Evolutionary conservation across 192 early-diverging fungal species (phyloP), one percentile per base, ranked within the genome.

Genomic region (Piromyces sp.): DNA sequence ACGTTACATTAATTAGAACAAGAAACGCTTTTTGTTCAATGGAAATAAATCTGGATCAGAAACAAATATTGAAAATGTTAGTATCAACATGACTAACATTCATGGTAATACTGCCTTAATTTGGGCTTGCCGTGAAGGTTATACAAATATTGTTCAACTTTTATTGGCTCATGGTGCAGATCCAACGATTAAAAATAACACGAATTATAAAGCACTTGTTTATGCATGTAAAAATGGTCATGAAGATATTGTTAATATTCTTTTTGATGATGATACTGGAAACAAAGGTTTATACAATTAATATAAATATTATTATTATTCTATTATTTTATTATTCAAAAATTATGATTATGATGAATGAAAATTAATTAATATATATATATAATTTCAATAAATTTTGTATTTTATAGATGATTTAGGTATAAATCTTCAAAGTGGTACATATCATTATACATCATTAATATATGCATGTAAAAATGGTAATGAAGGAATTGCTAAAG

Each of bases 141-240:
- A 68, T 68, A 68, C 51, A 0, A n/a, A 11, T 68, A 68, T 68
- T n/a, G 51, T n/a, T n/a, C 22, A 68, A 68, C 51, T 68, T n/a
- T 68, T 68, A 68, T 68, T 68, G n/a, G 51, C 51, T n/a, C 85
- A 87, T 30, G 95, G 95, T 17, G 95, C 95, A 13, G 91, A 95
- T 82, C 85, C 91, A 17, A 85, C 81, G 2, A 84, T 82, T 79
- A 79, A 81, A 40, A 97, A 97, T 83, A 81, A 87, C n/a, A 9
- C 22, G 26, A 68, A 68, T n/a, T 68, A 68, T 68, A 68, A 68
- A 68, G 51, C 51, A 9, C 51, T 68, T 11, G 9, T n/a, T 7
- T 68, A 68, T 68, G 51, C 51, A 5, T 68, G 51, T 68, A 68
- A 68, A n/a, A 68, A 68, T 68, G 26, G 26, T n/a, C 51, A 68